phyloP scores from a whole-genome alignment of 805 yeast species.

The Saturnispora bothae region DNA sequence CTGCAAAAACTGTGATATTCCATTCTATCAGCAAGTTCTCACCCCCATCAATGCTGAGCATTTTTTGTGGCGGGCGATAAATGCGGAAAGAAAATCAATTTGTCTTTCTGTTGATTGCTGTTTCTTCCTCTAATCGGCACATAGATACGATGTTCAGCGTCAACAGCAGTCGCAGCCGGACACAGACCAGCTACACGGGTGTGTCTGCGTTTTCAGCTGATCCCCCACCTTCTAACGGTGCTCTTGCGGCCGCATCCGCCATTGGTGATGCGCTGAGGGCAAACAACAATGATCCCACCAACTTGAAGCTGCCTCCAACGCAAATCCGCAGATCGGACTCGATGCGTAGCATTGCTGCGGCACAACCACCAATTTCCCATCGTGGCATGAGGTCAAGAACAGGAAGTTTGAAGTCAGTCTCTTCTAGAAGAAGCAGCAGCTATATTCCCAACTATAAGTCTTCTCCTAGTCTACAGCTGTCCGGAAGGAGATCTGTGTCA shows the following conservation, averaged over 20 bases:
- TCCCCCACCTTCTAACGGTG: constrained; percentile 33
- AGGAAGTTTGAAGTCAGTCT: neutral
- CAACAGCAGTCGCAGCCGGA: constrained; percentile 6
- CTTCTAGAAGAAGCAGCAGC: constrained; percentile 7
- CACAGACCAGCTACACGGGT: constrained; percentile 13
- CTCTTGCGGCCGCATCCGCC: constrained; percentile 54
- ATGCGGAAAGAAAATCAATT: no score
- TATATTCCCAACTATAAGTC: constrained; percentile 9
- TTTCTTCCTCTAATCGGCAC: neutral
- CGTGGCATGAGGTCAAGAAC: constrained; percentile 10
- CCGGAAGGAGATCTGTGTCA: constrained; percentile 12
- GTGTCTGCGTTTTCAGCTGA: constrained; percentile 14
- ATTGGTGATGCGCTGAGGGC: constrained; percentile 39
- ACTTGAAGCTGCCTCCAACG: constrained; percentile 25
- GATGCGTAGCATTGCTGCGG: constrained; percentile 13
- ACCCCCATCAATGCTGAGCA: no score
- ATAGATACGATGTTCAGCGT: neutral
- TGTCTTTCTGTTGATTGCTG: neutral
- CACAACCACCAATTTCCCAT: constrained; percentile 11
- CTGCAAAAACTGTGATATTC: no score
- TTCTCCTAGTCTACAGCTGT: constrained; percentile 6
- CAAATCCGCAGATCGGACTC: constrained; percentile 20
- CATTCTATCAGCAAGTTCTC: no score
- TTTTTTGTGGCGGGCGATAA: no score
- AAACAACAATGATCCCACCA: constrained; percentile 22